Base-by-base conservation (phyloP, 306 rosid genomes). In the Mimosa bimucronata region DNA sequence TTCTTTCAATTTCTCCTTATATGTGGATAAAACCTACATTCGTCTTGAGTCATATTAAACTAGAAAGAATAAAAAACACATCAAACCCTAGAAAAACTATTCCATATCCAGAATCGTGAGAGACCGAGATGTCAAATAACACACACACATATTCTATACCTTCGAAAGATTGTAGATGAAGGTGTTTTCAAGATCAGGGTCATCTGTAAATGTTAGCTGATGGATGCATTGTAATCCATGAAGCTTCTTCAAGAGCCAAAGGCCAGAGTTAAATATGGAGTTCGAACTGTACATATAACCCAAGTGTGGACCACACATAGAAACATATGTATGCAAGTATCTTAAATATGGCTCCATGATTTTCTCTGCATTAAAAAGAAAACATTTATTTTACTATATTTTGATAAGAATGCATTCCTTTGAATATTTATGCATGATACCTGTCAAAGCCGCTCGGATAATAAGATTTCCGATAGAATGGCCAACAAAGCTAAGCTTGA, bases 241-340 rank as follows among this genome's bases (percentile, higher is more conserved):
- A 79, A 95, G 68, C 90, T 89, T 95, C 90, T 95, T 95, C 92
- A 95, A 86, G 83, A 95, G 85, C 99, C 99, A 95, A 58, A 95
- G 75, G 77, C 98, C 99, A 23, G 99, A 95, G 86, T 93, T 95
- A 84, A 95, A 95, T 79, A 93, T 86, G 46, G 99, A 90, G 88
- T 95, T 95, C 9, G 99, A 90, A 89, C 96, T 89, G 81, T 95
- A 95, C 81, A 95, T 90, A 82, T 91, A 95, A 46, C 99, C 99
- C 92, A 95, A 87, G 92, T 95, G 99, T 10, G 99, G 99, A 66
- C 99, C 99, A 31, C 97, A 95, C 83, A 95, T 86, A 50, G 99
- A 95, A 83, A 93, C 96, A 83, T 93, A 95, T 6, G 92, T 89
- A 61, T 90, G 68, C 45, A 95, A 89, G 92, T 85, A 85, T 79